These are phyloP conservation scores for Platismatia glauca DNA, from an alignment of 495 filamentous ascomycete genomes.

Conservation along the genomic window DNA sequence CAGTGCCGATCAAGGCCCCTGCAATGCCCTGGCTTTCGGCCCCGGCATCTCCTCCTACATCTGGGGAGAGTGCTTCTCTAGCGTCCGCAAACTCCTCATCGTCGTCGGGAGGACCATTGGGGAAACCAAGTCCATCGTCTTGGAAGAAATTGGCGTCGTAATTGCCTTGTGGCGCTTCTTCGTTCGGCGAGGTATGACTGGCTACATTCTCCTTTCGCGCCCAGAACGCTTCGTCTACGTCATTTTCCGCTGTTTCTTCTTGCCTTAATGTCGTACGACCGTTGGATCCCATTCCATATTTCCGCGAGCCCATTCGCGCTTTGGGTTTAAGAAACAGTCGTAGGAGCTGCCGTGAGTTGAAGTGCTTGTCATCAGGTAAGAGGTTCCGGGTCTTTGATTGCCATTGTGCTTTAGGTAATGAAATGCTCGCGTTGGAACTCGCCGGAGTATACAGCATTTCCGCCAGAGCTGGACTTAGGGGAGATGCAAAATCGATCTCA, in stretches of 20 bases:
- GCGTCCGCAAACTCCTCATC: constrained; percentile 91
- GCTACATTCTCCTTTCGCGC: constrained; percentile 60
- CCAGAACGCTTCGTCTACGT: constrained; percentile 96
- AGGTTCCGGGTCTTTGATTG: constrained; percentile 88
- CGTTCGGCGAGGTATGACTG: constrained; percentile 43
- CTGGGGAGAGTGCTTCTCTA: constrained; percentile 77
- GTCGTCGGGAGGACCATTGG: constrained; percentile 55
- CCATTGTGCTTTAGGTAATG: constrained; percentile 85
- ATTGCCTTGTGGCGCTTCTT: constrained; percentile 48
- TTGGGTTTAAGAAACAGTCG: constrained; percentile 92
- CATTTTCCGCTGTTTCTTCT: constrained; percentile 53
- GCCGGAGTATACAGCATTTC: constrained; percentile 80
- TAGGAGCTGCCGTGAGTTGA: constrained; percentile 84
- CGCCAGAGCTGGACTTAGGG: constrained; percentile 60
- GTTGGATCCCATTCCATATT: constrained; percentile 17
- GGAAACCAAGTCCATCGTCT: constrained; percentile 77
- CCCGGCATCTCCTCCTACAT: constrained; percentile 42
- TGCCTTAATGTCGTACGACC: constrained; percentile 22
- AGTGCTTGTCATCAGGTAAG: constrained; percentile 96
- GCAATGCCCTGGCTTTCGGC: constrained; percentile 34
- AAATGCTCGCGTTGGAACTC: constrained; percentile 69
- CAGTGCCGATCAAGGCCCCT: constrained; percentile 33
- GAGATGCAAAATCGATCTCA: constrained; percentile 77
- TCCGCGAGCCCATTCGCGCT: constrained; percentile 58
- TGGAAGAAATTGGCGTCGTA: constrained; percentile 99